Evolutionary conservation across 768 basidiomycete species (phyloP), one percentile per base, ranked within the genome.

Genomic region (Pseudohyphozyma bogoriensis): DNA sequence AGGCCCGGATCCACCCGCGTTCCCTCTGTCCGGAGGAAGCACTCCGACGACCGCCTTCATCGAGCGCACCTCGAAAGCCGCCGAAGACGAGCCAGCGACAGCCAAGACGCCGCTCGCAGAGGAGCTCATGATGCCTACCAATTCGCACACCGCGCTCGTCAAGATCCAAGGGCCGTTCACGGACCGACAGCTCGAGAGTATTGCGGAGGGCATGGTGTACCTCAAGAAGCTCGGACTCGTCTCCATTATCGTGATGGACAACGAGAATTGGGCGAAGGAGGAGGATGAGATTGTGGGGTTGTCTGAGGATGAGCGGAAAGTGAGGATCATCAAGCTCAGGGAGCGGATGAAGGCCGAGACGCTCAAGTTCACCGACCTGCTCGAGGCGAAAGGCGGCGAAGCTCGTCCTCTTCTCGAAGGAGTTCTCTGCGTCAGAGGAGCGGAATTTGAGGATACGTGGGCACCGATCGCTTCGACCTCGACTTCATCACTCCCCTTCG

Each of bases 81-180:
- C 72, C 84, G 87, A 66, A 9, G 63, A 69, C 4, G 51, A 72
- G 10, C 78, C 92, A n/a, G 79, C 35, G n/a, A 10, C 57, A 12
- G 50, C 32, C 20, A 58, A 53, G 51, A 50, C 53, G 10, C 9
- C 36, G 3, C 32, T 64, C 16, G 60, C 65, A 7, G 44, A 51
- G 36, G 59, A 56, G 42, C 60, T 67, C 7, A 46, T 63, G 12
- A 9, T 91, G 70, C 92, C 92, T 9, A 81, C 87, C 55, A 77
- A 83, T 59, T 81, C 83, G 46, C 85, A 89, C 55, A 93, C 95
- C 1, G 90, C 92, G 7, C 82, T 99, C 20, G 92, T 99, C 68
- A 97, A 97, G 75, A 77, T 97, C 3, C 95, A 97, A 73, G 90
- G 92, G 13, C 95, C 95, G 3, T 97, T 97, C 72, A 86, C 83